Evolutionary conservation across 108 stramenopile species (phyloP).

Genomic region (Skeletonema menzelii): DNA sequence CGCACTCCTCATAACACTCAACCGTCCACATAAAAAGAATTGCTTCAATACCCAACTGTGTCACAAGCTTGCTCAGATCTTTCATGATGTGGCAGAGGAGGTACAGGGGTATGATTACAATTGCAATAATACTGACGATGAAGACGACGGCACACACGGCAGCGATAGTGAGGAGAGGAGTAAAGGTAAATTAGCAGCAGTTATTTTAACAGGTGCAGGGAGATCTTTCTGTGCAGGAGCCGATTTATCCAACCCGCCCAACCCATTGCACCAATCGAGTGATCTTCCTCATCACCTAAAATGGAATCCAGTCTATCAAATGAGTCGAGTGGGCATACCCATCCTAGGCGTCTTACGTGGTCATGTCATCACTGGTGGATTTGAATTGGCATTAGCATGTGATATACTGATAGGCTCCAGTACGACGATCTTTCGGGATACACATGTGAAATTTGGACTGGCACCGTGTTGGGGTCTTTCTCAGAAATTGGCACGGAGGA

Average conservation of each 20-base stretch:
- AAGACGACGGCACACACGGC: neutral
- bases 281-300: conserved; percentile 44
- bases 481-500: conserved; percentile 42
- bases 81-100: conserved; percentile 35
- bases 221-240: conserved; percentile 56
- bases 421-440: conserved; percentile 54
- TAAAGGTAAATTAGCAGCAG: conserved; percentile 20
- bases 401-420: conserved; percentile 50
- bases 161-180: neutral
- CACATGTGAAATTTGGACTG: conserved; percentile 59
- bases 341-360: conserved; percentile 54
- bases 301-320: conserved; percentile 54
- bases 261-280: conserved; percentile 46
- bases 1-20: conserved; percentile 45
- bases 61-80: conserved; percentile 23
- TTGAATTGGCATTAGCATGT: conserved; percentile 59
- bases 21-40: conserved; percentile 50
- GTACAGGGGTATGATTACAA: conserved; percentile 19
- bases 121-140: neutral
- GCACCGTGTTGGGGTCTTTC: conserved; percentile 64
- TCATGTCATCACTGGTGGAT: conserved; percentile 57
- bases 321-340: conserved; percentile 37
- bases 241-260: conserved; percentile 53
- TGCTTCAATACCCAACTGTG: conserved; percentile 54
- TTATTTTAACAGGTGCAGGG: conserved; percentile 54